Evolutionary conservation across 306 rosid species (phyloP).

Genomic region (Alnus rubra): DNA sequence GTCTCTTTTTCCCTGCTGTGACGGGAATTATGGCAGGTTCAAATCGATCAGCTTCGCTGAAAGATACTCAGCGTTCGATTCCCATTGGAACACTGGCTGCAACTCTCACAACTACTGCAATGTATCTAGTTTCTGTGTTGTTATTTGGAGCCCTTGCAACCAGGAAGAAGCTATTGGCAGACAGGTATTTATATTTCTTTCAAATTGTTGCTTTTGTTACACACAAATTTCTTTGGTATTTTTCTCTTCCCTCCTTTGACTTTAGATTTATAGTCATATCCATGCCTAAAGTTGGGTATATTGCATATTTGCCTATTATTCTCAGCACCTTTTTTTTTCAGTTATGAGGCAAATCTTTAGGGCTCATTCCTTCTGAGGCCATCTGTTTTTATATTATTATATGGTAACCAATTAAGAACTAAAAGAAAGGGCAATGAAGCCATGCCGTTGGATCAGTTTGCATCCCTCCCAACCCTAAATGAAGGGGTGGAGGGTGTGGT

Average conservation of each 20-base stretch:
- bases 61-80: constrained; percentile 96
- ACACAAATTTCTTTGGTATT: background rate
- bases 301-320: background rate
- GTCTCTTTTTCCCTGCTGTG: constrained; percentile 98
- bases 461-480: background rate
- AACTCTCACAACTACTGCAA: constrained; percentile 66
- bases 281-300: background rate
- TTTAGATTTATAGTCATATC: background rate
- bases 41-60: constrained; percentile 90
- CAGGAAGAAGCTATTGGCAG: constrained; percentile 79
- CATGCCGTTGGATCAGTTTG: background rate
- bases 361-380: background rate
- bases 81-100: constrained; percentile 95
- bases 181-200: constrained; percentile 57
- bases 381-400: background rate
- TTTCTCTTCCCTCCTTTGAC: background rate
- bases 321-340: background rate
- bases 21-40: constrained; percentile 99
- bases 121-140: constrained; percentile 82
- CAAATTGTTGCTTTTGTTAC: background rate
- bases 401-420: background rate
- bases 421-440: background rate
- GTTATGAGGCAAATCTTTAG: background rate
- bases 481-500: background rate
- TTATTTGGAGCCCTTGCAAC: constrained; percentile 86